Evolutionary conservation across 495 filamentous ascomycete genomes (phyloP), one percentile per base, ranked within the genome.

Genomic region (Polyplosphaeria fusca): DNA sequence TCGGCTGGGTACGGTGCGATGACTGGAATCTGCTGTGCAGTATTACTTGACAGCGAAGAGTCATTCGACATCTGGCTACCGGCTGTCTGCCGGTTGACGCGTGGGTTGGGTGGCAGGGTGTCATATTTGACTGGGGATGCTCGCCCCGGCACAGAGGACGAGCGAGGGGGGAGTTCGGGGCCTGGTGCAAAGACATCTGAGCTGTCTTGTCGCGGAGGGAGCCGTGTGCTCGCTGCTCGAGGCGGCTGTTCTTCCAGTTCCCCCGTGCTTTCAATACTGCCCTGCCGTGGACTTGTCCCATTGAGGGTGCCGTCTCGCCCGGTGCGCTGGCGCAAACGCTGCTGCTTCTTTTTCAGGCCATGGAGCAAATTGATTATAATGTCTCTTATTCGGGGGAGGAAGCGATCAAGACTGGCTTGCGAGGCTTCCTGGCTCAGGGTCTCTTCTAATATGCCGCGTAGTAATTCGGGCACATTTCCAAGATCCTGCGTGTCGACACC

Each of bases 341-440:
- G 89, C 63, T 98, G 93, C 72, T 98, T 98, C 70, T 91, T 83
- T 73, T 98, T 98, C 30, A 98, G 71, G 2, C 93, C 93, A 70
- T 97, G 91, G 9, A 98, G 82, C 11, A 98, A 80, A 65, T 92
- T 95, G 65, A 98, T 96, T 67, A 98, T 98, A 57, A 98, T 98
- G 69, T 98, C 93, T 58, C 93, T 83, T 60, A 97, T 97, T 23
- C 84, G 84, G 0, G 93, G 93, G 25, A 98, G 77, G 70, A 91
- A 97, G 60, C 83, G 83, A 64, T 98, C 93, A 44, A 98, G 77
- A 65, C 91, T 96, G 64, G 91, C 85, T 26, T 88, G 80, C 61
- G 88, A 96, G 12, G 93, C 94, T 75, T 97, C 91, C 67, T 98
- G 94, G 68, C 91, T 96, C 16, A 98, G 77, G 0, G 94, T 97